Evolutionary conservation across 2,329 filamentous ascomycete genomes (phyloP).

Genomic region (Blumeriella jaapii): DNA sequence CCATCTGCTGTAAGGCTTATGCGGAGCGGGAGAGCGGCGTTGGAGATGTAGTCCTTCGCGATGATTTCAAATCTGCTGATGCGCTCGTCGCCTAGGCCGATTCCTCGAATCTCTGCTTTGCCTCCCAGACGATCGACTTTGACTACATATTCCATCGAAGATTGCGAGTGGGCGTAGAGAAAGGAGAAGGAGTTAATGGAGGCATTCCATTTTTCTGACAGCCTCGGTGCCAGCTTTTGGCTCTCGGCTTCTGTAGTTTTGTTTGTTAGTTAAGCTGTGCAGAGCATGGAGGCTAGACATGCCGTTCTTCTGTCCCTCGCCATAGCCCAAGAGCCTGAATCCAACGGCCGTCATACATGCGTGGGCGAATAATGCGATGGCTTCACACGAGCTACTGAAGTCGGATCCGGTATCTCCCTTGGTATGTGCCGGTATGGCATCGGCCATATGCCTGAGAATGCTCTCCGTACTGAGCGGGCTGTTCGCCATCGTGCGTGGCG

Average conservation of each 20-base stretch:
- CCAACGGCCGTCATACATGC: slow-evolving; percentile 70
- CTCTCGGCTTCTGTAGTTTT: slow-evolving; percentile 40
- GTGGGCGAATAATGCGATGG: slow-evolving; percentile 72
- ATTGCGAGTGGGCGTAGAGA: slow-evolving; percentile 77
- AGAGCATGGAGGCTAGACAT: too few species aligned
- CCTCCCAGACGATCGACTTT: slow-evolving; percentile 72
- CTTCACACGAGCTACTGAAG: slow-evolving; percentile 65
- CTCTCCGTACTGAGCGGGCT: slow-evolving; percentile 34
- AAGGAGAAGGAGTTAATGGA: slow-evolving; percentile 63
- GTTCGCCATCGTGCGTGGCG: slow-evolving; percentile 17
- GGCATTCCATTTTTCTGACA: slow-evolving; percentile 74
- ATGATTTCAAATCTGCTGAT: slow-evolving; percentile 68
- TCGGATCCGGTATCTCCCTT: slow-evolving; percentile 45
- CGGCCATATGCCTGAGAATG: slow-evolving; percentile 45
- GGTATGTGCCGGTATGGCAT: slow-evolving; percentile 44
- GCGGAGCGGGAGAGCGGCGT: slow-evolving; percentile 42
- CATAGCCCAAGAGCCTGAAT: slow-evolving; percentile 73
- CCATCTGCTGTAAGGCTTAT: slow-evolving; percentile 37
- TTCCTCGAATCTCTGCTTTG: slow-evolving; percentile 73
- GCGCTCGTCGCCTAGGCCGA: slow-evolving; percentile 69
- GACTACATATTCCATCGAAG: slow-evolving; percentile 71
- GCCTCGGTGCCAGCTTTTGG: slow-evolving; percentile 43
- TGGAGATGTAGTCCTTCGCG: slow-evolving; percentile 63
- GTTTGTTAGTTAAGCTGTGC: too few species aligned
- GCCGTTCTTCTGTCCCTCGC: slow-evolving; percentile 67